Percentiles rank a stretch among this genome's conserved stretches.
These are phyloP conservation scores for Clathrus columnatus DNA, from an alignment of 768 basidiomycete genomes.

Conservation along the genomic window DNA sequence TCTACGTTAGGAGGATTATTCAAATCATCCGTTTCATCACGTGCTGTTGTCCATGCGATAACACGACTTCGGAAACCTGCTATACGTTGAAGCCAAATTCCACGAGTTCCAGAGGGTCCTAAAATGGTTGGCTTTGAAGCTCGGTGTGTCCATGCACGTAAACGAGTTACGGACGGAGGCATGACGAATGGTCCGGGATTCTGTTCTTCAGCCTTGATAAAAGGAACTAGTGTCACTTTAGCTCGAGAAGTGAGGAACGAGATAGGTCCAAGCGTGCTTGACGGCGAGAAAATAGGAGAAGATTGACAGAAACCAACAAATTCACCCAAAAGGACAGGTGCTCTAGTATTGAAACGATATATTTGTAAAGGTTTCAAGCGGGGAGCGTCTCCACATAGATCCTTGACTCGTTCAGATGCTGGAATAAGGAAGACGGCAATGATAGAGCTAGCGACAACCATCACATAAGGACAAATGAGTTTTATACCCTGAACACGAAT, in stretches of 20 bases:
- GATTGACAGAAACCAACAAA: conserved; percentile 3
- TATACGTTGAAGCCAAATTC: conserved; percentile 8
- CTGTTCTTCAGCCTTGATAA: background rate
- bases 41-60: conserved; percentile 10
- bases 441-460: conserved; percentile 6
- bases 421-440: conserved; percentile 8
- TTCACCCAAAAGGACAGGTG: conserved; percentile 7
- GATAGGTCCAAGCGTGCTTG: background rate
- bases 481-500: conserved; percentile 10
- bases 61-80: background rate
- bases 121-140: conserved; percentile 4
- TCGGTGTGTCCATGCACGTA: conserved; percentile 7
- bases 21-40: background rate
- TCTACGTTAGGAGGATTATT: background rate
- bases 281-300: background rate
- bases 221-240: background rate
- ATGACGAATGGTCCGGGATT: background rate
- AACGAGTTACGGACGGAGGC: conserved; percentile 5
- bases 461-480: conserved; percentile 6
- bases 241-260: conserved; percentile 6
- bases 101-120: conserved; percentile 9
- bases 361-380: background rate
- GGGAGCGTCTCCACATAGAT: conserved; percentile 9
- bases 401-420: conserved; percentile 3
- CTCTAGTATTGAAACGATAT: conserved; percentile 5